phyloP scores from a whole-genome alignment of 495 filamentous ascomycete genomes.

The Penicillium paxilli region DNA sequence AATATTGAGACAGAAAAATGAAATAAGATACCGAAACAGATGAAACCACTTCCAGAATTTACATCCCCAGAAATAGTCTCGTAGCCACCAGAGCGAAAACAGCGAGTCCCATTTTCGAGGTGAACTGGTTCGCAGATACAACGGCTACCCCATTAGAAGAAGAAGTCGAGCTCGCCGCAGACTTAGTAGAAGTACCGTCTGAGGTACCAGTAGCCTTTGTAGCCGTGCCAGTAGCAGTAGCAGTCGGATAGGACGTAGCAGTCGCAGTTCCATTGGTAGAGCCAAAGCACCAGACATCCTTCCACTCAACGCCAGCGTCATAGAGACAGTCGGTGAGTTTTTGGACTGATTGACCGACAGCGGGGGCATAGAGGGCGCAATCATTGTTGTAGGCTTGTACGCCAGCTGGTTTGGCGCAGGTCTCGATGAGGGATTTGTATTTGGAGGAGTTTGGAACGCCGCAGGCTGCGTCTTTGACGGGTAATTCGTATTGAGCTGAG shows the following conservation, averaged over 20 bases:
- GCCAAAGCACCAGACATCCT: slow-evolving; percentile 29
- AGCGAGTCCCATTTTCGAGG: neutral
- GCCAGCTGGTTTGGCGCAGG: slow-evolving; percentile 11
- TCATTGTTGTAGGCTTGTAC: slow-evolving; percentile 7
- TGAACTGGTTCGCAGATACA: neutral
- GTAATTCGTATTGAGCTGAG: slow-evolving; percentile 16
- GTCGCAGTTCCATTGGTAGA: slow-evolving; percentile 28
- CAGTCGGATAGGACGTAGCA: slow-evolving; percentile 20
- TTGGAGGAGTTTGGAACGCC: slow-evolving; percentile 15
- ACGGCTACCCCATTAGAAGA: neutral
- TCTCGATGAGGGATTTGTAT: slow-evolving; percentile 7
- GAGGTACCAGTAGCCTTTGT: neutral
- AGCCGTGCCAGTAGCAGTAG: neutral
- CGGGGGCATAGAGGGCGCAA: slow-evolving; percentile 11
- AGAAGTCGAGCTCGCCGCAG: neutral
- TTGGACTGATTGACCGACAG: slow-evolving; percentile 20
- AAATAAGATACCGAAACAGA: too few relatives aligned
- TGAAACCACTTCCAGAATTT: too few relatives aligned
- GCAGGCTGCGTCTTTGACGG: slow-evolving; percentile 19
- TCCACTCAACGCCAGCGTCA: slow-evolving; percentile 29
- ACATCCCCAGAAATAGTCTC: too few relatives aligned
- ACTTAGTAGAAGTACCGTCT: neutral
- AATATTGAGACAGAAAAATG: too few relatives aligned
- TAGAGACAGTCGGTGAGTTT: slow-evolving; percentile 25
- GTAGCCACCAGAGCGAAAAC: neutral